These are phyloP conservation scores for Talaromyces sp. DNA, from an alignment of 2,329 filamentous ascomycete species.

Conservation along the genomic window DNA sequence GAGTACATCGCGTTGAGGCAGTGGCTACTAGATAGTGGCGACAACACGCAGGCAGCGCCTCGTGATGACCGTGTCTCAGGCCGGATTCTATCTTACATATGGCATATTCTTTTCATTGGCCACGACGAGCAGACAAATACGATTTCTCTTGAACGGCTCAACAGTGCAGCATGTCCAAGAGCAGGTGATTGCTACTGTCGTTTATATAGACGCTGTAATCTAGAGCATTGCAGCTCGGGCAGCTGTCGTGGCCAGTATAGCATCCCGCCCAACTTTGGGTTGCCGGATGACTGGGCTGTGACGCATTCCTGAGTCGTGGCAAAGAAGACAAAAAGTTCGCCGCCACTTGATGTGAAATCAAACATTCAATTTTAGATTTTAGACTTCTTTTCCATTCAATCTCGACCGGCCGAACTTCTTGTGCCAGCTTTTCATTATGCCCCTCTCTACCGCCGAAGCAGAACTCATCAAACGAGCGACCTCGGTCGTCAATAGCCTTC, in stretches of 20 bases:
- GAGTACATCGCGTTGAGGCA: conserved; percentile 51
- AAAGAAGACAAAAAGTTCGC: not conserved
- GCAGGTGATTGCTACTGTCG: conserved; percentile 42
- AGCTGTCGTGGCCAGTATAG: conserved; percentile 37
- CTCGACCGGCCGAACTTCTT: not conserved
- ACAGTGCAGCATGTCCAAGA: conserved; percentile 31
- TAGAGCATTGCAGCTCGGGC: conserved; percentile 28
- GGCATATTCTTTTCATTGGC: conserved; percentile 45
- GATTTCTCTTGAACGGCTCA: conserved; percentile 33
- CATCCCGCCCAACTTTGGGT: conserved; percentile 30
- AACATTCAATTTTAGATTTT: not conserved
- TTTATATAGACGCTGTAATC: conserved; percentile 38
- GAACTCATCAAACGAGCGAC: conserved; percentile 17
- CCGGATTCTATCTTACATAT: conserved; percentile 46
- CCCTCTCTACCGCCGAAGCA: conserved; percentile 13
- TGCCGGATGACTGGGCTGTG: conserved; percentile 31
- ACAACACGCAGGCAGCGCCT: conserved; percentile 26
- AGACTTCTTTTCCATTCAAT: not conserved
- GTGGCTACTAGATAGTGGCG: conserved; percentile 45
- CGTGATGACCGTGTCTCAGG: conserved; percentile 40
- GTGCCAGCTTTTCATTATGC: conserved; percentile 17
- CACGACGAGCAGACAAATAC: conserved; percentile 13
- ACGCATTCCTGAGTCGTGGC: conserved; percentile 21
- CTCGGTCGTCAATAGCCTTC: conserved; percentile 17
- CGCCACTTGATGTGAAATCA: not conserved